A percentile compares a stretch with the other conserved stretches of the same genome.
Conservation (phyloP, 1,284 basidiomycete genomes). For the Hortiboletus rubellus region DNA sequence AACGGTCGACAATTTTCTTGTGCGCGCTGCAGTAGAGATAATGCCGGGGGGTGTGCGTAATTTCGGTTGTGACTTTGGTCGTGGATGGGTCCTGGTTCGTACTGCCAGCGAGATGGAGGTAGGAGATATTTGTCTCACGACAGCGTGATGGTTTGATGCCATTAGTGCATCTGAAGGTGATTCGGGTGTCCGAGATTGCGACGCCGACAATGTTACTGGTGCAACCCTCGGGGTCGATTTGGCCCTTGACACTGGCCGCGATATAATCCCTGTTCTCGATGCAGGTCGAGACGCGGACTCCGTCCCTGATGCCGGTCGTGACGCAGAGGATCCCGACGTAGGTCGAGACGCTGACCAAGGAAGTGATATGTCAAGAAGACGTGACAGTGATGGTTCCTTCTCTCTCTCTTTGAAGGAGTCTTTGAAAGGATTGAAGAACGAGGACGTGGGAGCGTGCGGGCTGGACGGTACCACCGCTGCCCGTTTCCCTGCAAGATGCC, state of each 20-base stretch:
- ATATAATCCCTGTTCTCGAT: constrained; percentile 17
- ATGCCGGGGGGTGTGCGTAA: constrained; percentile 10
- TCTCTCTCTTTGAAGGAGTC: constrained; percentile 29
- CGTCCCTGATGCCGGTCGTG: constrained; percentile 18
- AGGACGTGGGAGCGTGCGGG: constrained; percentile 13
- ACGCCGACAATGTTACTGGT: not conserved
- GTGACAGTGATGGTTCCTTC: constrained; percentile 22
- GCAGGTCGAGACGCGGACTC: constrained; percentile 17
- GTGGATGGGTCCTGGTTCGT: constrained; percentile 19
- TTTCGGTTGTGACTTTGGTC: constrained; percentile 34
- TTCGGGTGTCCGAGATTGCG: constrained; percentile 3
- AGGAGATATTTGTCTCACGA: not conserved
- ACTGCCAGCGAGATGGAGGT: not conserved
- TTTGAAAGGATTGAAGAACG: constrained; percentile 21
- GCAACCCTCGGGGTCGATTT: constrained; percentile 3
- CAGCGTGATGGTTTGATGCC: not conserved
- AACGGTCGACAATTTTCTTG: constrained; percentile 33
- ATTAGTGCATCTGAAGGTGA: not conserved
- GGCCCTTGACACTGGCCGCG: constrained; percentile 23
- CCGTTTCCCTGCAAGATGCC: constrained; percentile 23
- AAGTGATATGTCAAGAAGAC: constrained; percentile 32
- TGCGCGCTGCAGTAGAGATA: constrained; percentile 2
- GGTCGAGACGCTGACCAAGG: constrained; percentile 32
- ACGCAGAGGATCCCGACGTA: constrained; percentile 11
- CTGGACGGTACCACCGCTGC: constrained; percentile 6